Percentiles rank a stretch among this genome's conserved stretches.
phyloP scores from a whole-genome alignment of 75 land plant genomes.

The Pseudotsuga menziesii region DNA sequence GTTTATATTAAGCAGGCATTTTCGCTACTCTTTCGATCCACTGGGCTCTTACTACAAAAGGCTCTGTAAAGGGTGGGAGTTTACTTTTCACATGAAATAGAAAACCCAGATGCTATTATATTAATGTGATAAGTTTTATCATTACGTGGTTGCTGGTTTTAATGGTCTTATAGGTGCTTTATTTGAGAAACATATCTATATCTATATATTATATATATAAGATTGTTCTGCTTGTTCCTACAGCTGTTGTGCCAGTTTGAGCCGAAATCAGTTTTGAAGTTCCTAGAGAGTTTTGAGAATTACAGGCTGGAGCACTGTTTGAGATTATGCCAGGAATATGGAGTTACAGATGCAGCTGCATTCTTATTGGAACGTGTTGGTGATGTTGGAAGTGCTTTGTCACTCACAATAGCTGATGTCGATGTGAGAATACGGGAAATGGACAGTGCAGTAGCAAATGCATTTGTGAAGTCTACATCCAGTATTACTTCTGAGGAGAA shows the following conservation, averaged over 20 bases:
- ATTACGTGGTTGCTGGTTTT: no score
- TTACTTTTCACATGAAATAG: neutral
- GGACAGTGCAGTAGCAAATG: constrained; percentile 44
- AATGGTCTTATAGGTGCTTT: no score
- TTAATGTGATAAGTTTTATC: no score
- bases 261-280: constrained; percentile 68
- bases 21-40: neutral
- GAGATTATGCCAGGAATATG: constrained; percentile 85
- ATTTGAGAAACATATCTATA: neutral
- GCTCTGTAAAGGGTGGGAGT: neutral
- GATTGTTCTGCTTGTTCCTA: constrained; percentile 22
- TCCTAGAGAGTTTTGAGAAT: constrained; percentile 84
- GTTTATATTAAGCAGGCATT: neutral
- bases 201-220: neutral
- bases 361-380: constrained; percentile 93
- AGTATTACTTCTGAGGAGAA: constrained; percentile 14
- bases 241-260: constrained; percentile 93
- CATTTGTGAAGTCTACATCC: constrained; percentile 11
- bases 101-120: neutral
- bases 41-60: neutral
- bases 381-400: constrained; percentile 90
- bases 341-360: constrained; percentile 89
- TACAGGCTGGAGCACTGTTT: constrained; percentile 92
- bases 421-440: constrained; percentile 44
- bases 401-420: constrained; percentile 56